Percentiles rank a stretch among this genome's conserved stretches.
Evolutionary conservation across 23 red algal genomes (phyloP).

Genomic region (Agarophyton chilense): DNA sequence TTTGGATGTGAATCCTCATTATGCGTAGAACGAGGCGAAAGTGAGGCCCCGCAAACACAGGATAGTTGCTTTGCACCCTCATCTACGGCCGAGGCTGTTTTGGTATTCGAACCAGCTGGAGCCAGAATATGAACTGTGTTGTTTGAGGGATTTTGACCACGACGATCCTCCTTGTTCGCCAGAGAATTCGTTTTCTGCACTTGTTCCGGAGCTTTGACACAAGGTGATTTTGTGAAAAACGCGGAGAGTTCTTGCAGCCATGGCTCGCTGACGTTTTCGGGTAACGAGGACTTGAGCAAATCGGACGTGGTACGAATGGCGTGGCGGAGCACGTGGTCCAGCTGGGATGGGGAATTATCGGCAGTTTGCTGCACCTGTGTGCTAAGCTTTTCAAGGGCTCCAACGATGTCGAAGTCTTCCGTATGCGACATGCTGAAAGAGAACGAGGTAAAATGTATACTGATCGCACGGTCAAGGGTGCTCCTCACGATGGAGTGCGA

Average conservation of each 20-base stretch:
- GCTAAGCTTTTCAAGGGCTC: neutral
- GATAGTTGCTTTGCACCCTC: neutral
- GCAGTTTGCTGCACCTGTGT: constrained; percentile 8
- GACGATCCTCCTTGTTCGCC: neutral
- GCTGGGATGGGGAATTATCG: neutral
- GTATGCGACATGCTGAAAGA: neutral
- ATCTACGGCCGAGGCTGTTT: neutral
- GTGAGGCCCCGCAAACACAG: neutral
- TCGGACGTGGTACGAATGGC: neutral
- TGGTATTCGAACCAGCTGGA: neutral
- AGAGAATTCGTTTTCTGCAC: neutral
- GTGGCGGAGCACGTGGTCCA: constrained; percentile 3
- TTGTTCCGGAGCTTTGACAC: neutral
- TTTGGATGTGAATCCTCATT: neutral
- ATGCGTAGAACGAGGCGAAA: neutral
- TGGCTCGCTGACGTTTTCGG: neutral
- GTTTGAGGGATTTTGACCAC: neutral
- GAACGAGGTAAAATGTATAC: neutral
- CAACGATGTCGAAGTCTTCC: neutral
- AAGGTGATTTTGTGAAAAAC: neutral
- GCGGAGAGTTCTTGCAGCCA: constrained; percentile 4
- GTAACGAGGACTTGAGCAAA: neutral
- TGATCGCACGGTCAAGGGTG: too few species aligned
- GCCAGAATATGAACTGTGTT: neutral
- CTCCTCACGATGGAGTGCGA: too few species aligned